Evolutionary conservation across 2,329 filamentous ascomycete genomes (phyloP).

Genomic region (Paecilomyces niveus): DNA sequence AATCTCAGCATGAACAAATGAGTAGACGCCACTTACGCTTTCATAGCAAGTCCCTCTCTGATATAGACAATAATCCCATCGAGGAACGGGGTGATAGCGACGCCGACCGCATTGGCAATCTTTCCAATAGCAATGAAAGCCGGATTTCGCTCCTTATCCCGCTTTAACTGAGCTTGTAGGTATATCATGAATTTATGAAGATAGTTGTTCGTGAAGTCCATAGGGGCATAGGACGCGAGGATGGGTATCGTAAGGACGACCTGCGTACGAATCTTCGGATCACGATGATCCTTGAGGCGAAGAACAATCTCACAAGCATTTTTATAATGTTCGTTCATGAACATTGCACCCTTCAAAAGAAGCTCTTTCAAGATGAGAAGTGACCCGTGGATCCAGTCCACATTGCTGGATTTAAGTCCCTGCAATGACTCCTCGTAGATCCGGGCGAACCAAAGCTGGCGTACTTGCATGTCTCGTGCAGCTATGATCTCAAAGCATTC

Average conservation of each 20-base stretch:
- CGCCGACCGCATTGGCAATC: constrained; percentile 92
- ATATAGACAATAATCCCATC: constrained; percentile 93
- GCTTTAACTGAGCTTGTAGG: constrained; percentile 85
- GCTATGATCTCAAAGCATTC: constrained; percentile 95
- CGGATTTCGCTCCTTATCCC: constrained; percentile 87
- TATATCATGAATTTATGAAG: constrained; percentile 97
- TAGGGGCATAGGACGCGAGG: constrained; percentile 83
- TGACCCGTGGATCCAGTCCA: constrained; percentile 90
- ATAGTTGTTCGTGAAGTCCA: constrained; percentile 80
- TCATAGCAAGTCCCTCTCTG: constrained; percentile 77
- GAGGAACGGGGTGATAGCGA: constrained; percentile 87
- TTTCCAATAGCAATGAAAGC: constrained; percentile 95
- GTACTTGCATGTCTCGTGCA: constrained; percentile 81
- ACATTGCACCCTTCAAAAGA: constrained; percentile 93
- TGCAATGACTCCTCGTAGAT: constrained; percentile 80
- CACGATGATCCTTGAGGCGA: constrained; percentile 86
- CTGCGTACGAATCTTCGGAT: constrained; percentile 78
- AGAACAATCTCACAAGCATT: constrained; percentile 90
- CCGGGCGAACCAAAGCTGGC: constrained; percentile 79
- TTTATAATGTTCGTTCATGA: constrained; percentile 92
- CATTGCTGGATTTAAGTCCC: constrained; percentile 70
- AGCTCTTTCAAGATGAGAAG: constrained; percentile 88
- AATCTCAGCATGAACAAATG: constrained; percentile 3
- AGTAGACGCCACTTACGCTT: constrained; percentile 47
- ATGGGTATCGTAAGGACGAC: constrained; percentile 88